Conservation (phyloP, 352 stramenopile genomes). For the Plasmopara halstedii region DNA sequence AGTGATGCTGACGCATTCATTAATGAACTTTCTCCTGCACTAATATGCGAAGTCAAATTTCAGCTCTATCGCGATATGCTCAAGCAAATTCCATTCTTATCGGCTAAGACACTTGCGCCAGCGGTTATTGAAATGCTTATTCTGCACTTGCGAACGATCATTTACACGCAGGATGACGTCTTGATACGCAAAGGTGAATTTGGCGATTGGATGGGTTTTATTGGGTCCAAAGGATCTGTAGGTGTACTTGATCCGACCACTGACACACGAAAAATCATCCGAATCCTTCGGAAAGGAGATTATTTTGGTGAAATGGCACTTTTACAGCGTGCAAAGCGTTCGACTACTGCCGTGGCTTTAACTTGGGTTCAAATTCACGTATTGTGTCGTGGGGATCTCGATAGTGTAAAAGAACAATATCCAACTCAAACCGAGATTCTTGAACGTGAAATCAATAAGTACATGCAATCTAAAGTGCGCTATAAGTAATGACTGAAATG, state of each 20-base stretch:
- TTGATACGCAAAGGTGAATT: slow-evolving; percentile 75
- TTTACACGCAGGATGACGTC: slow-evolving; percentile 79
- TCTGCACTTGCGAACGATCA: slow-evolving; percentile 55
- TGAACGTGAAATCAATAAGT: slow-evolving; percentile 70
- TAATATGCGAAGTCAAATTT: slow-evolving; percentile 75
- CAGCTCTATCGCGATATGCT: slow-evolving; percentile 73
- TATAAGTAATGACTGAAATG: slow-evolving; percentile 25
- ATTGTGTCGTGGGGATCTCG: slow-evolving; percentile 45
- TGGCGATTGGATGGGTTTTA: slow-evolving; percentile 80
- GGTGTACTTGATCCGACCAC: slow-evolving; percentile 55
- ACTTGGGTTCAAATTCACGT: slow-evolving; percentile 76
- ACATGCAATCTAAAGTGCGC: slow-evolving; percentile 46
- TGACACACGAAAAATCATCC: slow-evolving; percentile 38
- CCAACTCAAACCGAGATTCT: slow-evolving; percentile 44
- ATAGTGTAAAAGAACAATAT: slow-evolving; percentile 60
- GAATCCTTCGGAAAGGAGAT: slow-evolving; percentile 59
- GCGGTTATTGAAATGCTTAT: slow-evolving; percentile 77
- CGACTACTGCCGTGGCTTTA: slow-evolving; percentile 54
- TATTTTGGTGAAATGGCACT: slow-evolving; percentile 77
- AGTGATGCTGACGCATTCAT: slow-evolving; percentile 65
- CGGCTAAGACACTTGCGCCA: slow-evolving; percentile 46
- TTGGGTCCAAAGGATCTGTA: slow-evolving; percentile 59
- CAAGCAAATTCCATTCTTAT: slow-evolving; percentile 73
- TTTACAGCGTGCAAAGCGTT: slow-evolving; percentile 53
- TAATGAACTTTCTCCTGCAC: slow-evolving; percentile 56